Percentiles rank a stretch among this genome's conserved stretches.
These are phyloP conservation scores for Cryphonectria japonica DNA, from an alignment of 2,329 filamentous ascomycete genomes.

Conservation along the genomic window DNA sequence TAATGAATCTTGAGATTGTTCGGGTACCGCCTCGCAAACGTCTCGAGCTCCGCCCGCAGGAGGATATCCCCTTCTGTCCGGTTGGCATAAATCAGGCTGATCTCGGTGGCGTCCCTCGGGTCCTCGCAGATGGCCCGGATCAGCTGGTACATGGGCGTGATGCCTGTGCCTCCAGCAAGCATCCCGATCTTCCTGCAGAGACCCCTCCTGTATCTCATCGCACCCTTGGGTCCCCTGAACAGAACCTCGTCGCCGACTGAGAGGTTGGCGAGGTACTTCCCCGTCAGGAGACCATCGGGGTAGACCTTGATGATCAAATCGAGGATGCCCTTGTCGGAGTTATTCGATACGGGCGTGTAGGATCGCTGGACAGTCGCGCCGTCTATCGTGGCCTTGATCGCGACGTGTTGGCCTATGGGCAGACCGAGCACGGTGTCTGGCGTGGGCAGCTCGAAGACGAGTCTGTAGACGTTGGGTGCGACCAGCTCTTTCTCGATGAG, in stretches of 20 bases:
- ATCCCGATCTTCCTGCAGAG: constrained; percentile 54
- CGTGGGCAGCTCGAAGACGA: constrained; percentile 53
- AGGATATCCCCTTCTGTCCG: constrained; percentile 63
- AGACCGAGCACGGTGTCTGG: constrained; percentile 52
- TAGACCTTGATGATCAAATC: constrained; percentile 58
- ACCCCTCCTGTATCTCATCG: constrained; percentile 54
- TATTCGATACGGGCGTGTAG: constrained; percentile 59
- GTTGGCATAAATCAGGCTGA: constrained; percentile 64
- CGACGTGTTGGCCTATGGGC: constrained; percentile 60
- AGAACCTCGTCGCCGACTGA: constrained; percentile 52
- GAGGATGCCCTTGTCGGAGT: constrained; percentile 51
- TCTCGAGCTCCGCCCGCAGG: constrained; percentile 58
- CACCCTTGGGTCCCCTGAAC: constrained; percentile 60
- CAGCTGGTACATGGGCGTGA: constrained; percentile 64
- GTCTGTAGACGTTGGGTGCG: constrained; percentile 49
- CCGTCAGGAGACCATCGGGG: constrained; percentile 54
- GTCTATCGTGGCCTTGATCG: constrained; percentile 52
- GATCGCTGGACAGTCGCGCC: constrained; percentile 52
- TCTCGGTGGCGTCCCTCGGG: constrained; percentile 57
- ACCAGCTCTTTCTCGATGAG: constrained; percentile 46
- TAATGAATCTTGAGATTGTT: constrained; percentile 60
- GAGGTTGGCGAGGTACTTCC: constrained; percentile 51
- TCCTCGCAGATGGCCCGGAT: constrained; percentile 68
- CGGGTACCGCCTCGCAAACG: constrained; percentile 53
- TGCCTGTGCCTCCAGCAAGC: constrained; percentile 56